These are phyloP conservation scores for Alternaria triticimaculans DNA, from an alignment of 2,329 filamentous ascomycete genomes.

Conservation along the genomic window DNA sequence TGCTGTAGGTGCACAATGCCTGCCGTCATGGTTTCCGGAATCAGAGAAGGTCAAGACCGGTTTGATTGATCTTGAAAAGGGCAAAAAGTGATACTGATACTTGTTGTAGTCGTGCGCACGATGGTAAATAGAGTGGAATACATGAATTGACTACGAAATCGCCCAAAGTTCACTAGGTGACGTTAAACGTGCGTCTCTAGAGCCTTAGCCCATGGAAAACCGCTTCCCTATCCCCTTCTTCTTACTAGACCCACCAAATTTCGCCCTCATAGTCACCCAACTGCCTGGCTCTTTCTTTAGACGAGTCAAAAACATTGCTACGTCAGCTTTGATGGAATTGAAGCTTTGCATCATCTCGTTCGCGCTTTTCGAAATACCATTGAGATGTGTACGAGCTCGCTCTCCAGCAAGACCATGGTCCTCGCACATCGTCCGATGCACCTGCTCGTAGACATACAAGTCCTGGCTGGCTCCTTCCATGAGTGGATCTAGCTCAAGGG, in stretches of 20 bases:
- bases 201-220: background rate
- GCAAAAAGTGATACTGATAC: background rate
- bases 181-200: background rate
- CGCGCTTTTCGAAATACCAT: conserved; percentile 13
- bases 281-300: conserved; percentile 7
- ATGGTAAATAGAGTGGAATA: background rate
- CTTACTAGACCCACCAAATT: background rate
- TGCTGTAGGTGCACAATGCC: background rate
- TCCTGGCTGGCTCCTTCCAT: conserved; percentile 10
- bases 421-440: conserved; percentile 6
- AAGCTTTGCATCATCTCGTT: conserved; percentile 11
- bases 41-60: background rate
- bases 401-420: conserved; percentile 10
- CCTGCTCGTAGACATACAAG: conserved; percentile 9
- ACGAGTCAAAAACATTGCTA: conserved; percentile 9
- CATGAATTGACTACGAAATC: background rate
- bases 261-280: conserved; percentile 12
- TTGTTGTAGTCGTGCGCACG: background rate
- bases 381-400: conserved; percentile 9
- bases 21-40: background rate
- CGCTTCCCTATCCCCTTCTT: background rate
- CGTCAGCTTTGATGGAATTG: conserved; percentile 9
- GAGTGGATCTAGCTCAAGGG: conserved; percentile 5
- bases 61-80: background rate
- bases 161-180: background rate